phyloP scores from a whole-genome alignment of 768 basidiomycete genomes.

The Phaffia tasmanica region DNA sequence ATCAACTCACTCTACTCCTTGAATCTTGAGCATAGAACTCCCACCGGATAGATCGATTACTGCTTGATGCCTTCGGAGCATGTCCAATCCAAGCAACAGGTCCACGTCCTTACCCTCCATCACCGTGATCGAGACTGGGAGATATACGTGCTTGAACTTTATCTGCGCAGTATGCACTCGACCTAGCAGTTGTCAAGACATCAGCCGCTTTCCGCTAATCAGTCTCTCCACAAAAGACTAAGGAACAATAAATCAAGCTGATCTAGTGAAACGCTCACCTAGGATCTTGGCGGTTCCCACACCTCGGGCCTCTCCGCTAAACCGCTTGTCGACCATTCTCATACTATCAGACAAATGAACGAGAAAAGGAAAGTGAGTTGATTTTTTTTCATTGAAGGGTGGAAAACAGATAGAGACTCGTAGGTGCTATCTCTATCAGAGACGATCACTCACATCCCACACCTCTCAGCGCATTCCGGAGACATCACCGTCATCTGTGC shows the following conservation, averaged over 20 bases:
- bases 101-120: slow-evolving; percentile 95
- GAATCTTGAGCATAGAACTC: slow-evolving; percentile 63
- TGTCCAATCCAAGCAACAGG: slow-evolving; percentile 95
- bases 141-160: slow-evolving; percentile 66
- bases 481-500: slow-evolving; percentile 96
- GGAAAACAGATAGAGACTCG: slow-evolving; percentile 14
- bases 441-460: slow-evolving; percentile 51
- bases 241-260: no score
- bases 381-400: no score
- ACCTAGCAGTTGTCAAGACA: neutral
- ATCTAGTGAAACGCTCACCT: slow-evolving; percentile 40
- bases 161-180: slow-evolving; percentile 87
- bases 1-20: slow-evolving; percentile 52
- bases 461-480: slow-evolving; percentile 79
- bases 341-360: slow-evolving; percentile 50
- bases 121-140: slow-evolving; percentile 86
- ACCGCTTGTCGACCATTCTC: slow-evolving; percentile 80
- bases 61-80: slow-evolving; percentile 95
- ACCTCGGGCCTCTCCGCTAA: slow-evolving; percentile 78
- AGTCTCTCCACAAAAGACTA: no score
- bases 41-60: slow-evolving; percentile 85
- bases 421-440: neutral
- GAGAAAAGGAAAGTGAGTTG: neutral
- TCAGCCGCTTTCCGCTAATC: neutral
- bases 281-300: slow-evolving; percentile 92